A percentile compares a stretch with the other conserved stretches of the same genome.
phyloP scores from a whole-genome alignment of 2,329 filamentous ascomycete species.

The Emericellopsis atlantica region DNA sequence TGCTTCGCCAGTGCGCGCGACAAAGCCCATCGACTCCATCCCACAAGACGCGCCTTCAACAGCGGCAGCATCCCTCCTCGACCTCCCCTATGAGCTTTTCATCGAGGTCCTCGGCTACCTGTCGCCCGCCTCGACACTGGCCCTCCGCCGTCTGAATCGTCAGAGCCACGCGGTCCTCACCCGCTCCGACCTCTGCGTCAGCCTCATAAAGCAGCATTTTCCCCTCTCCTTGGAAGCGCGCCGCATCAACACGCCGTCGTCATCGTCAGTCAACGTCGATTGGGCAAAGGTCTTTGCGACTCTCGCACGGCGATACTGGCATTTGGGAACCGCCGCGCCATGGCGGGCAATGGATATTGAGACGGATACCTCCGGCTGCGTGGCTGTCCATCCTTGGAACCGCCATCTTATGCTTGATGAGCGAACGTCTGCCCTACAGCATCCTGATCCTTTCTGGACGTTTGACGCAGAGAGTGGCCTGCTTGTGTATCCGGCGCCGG shows the following conservation, averaged over 20 bases:
- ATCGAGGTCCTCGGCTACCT: conserved; percentile 37
- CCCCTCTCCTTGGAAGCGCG: conserved; percentile 39
- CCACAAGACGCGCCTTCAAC: no score
- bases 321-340: conserved; percentile 34
- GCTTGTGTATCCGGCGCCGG: conserved; percentile 34
- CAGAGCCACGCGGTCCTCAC: conserved; percentile 36
- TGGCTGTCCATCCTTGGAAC: conserved; percentile 30
- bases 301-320: conserved; percentile 40
- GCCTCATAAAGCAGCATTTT: conserved; percentile 36
- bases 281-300: conserved; percentile 32
- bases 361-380: conserved; percentile 9
- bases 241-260: conserved; percentile 10
- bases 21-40: no score
- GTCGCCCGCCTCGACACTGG: conserved; percentile 33
- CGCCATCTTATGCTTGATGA: conserved; percentile 27
- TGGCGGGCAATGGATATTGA: conserved; percentile 13
- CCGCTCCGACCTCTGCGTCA: conserved; percentile 28
- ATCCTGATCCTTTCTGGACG: conserved; percentile 38
- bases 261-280: conserved; percentile 7
- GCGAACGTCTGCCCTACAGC: conserved; percentile 26
- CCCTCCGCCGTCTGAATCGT: conserved; percentile 37
- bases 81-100: conserved; percentile 46
- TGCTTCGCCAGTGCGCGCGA: no score
- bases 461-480: conserved; percentile 39
- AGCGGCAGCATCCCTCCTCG: conserved; percentile 4